Evolutionary conservation across 805 yeast genomes (phyloP), one percentile per base, ranked within the genome.

Genomic region (Cyberlindnera nakhonratchasimensis): DNA sequence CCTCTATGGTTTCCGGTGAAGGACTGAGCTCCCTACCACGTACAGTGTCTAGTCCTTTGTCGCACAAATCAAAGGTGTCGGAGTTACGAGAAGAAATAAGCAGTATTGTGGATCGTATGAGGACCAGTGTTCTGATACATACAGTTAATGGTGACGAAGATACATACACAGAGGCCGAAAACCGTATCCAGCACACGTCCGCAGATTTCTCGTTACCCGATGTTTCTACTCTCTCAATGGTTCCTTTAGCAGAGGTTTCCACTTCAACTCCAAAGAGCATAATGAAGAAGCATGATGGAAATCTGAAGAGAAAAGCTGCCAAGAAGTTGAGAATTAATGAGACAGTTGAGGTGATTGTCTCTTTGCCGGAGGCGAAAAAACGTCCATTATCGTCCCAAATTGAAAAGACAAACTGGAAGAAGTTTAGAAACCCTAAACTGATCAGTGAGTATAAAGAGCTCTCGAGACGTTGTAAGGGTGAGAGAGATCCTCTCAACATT

Each of bases 281-380:
- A 20, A 46, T 39, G 46, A 46, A 36, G 20, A 34, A 23, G 11
- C 25, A 23, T 11, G 25, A 11, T 11, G 21, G 16, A 21, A 17
- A 24, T 12, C 13, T 7, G 5, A 17, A 19, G 42, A 34, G 25
- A 6, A 16, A 16, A n/a, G 28, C 17, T 11, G 23, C 24, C 13
- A 52, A 51, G 39, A 47, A 32, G 10, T 57, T 52, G 5, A 39
- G 53, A 25, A 52, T 54, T 19, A 29, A 45, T 34, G 55, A 54
- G 14, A 31, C 36, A n/a, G 53, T 52, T 24, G 42, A 43, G 29
- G 33, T 40, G 31, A 29, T 36, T 40, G 16, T 42, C 38, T 31
- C 37, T 7, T 6, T 25, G 11, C 35, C 17, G 17, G 16, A 14
- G 6, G 14, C 11, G 28, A 39, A 35, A 32, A 43, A 34, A 14